These are phyloP conservation scores for Xylaria polymorpha DNA, from an alignment of 2,329 filamentous ascomycete genomes.

Conservation along the genomic window DNA sequence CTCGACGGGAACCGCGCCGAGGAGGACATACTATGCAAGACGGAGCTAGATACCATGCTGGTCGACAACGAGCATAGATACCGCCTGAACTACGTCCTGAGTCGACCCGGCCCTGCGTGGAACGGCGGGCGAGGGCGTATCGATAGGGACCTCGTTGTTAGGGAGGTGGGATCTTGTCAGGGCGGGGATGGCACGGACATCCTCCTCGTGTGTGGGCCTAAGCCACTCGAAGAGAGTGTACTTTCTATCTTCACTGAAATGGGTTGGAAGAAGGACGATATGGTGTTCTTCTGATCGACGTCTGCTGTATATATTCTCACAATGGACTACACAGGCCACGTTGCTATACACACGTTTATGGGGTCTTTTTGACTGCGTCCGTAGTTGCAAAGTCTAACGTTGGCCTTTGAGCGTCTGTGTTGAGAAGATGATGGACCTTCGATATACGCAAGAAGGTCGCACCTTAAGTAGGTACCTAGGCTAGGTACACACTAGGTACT, in stretches of 20 bases:
- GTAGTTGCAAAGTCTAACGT: not conserved
- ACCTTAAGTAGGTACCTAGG: not conserved
- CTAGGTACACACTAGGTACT: not conserved
- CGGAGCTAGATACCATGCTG: slow-evolving; percentile 75
- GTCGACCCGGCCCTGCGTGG: slow-evolving; percentile 73
- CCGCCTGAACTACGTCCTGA: slow-evolving; percentile 76
- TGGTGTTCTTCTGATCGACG: slow-evolving; percentile 76
- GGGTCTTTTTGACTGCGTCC: not conserved
- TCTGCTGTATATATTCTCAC: not conserved
- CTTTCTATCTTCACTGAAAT: slow-evolving; percentile 59
- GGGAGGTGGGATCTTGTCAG: slow-evolving; percentile 62
- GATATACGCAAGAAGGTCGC: not conserved
- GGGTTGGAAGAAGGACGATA: slow-evolving; percentile 78
- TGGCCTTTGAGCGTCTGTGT: not conserved
- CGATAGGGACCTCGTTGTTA: slow-evolving; percentile 68
- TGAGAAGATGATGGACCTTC: not conserved
- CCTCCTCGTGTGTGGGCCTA: slow-evolving; percentile 84
- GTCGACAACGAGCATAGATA: slow-evolving; percentile 66
- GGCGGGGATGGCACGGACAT: slow-evolving; percentile 62
- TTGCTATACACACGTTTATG: not conserved
- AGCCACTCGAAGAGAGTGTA: slow-evolving; percentile 76
- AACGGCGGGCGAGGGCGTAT: slow-evolving; percentile 75
- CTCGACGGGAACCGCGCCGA: slow-evolving; percentile 81
- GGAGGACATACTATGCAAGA: slow-evolving; percentile 83
- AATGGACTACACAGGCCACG: not conserved